These are phyloP conservation scores for Aspergillus sergii DNA, from an alignment of 2,329 filamentous ascomycete genomes.

Conservation along the genomic window DNA sequence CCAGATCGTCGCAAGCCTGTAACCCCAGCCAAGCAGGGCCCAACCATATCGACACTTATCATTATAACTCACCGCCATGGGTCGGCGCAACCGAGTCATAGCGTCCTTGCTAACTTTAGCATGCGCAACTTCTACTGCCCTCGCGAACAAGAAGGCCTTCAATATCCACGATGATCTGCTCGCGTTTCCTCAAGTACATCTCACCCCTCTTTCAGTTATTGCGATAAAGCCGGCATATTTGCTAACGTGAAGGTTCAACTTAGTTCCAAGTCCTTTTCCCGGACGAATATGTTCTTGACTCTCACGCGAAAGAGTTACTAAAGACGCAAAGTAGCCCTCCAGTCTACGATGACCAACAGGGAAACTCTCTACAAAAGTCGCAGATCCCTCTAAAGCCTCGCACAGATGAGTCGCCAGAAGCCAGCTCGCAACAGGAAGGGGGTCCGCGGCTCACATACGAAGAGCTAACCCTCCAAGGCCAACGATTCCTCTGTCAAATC, in stretches of 20 bases:
- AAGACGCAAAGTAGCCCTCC: slow-evolving; percentile 25
- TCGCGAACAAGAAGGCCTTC: slow-evolving; percentile 65
- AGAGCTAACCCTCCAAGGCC: slow-evolving; percentile 69
- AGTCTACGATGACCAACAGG: slow-evolving; percentile 17
- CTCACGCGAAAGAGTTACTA: slow-evolving; percentile 65
- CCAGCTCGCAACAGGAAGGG: slow-evolving; percentile 51
- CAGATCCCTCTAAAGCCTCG: slow-evolving; percentile 30
- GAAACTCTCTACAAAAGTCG: slow-evolving; percentile 19
- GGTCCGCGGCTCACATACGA: slow-evolving; percentile 59
- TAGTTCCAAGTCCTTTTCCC: slow-evolving; percentile 82
- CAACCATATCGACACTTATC: neutral
- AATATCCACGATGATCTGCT: slow-evolving; percentile 87
- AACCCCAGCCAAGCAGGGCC: neutral
- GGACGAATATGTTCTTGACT: slow-evolving; percentile 70
- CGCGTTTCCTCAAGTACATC: slow-evolving; percentile 77
- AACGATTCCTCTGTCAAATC: slow-evolving; percentile 81
- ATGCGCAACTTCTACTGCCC: slow-evolving; percentile 37
- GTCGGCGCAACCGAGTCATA: slow-evolving; percentile 23
- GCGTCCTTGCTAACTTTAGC: slow-evolving; percentile 36
- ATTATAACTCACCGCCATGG: slow-evolving; percentile 24
- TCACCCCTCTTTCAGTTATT: neutral
- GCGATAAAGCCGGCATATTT: neutral
- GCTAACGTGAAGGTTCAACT: neutral
- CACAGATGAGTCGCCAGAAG: slow-evolving; percentile 51
- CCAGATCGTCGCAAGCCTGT: slow-evolving; percentile 7